Evolutionary conservation across 2,329 filamentous ascomycete genomes (phyloP), one percentile per base, ranked within the genome.

Genomic region (Hysterium pulicare): DNA sequence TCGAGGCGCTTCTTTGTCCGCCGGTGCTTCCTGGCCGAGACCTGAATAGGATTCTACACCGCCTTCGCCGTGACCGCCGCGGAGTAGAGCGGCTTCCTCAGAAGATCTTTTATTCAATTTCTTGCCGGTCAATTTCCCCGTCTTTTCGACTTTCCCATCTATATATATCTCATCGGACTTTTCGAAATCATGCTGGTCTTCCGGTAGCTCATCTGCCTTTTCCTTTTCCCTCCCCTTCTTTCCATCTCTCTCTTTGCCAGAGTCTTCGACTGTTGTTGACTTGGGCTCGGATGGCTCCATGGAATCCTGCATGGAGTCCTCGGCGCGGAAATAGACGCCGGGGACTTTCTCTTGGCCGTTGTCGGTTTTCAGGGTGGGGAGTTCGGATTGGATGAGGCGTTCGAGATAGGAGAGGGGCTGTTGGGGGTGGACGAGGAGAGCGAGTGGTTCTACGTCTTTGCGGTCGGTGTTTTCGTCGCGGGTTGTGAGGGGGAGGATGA

Each of bases 351-450:
- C 81, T 5, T 81, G 78, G 7, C 84, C 79, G 36, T 82, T 67
- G 43, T 78, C 77, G 1, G 71, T 73, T 26, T 77, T 72, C 11
- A 91, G 73, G 0, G 81, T 79, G 0, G 88, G 87, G 0, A 95
- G 74, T 65, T 95, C 90, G 40, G 88, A 86, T 60, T 95, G 90
- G 35, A 96, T 90, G 3, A 96, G 72, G 7, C 88, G 81, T 64
- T 95, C 88, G 32, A 95, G 81, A 63, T 95, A 95, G 7, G 88
- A 95, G 3, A 96, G 76, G 0, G 90, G 90, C 60, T 96, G 90
- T 48, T 94, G 87, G 0, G 90, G 90, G 55, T 95, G 90, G 0
- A 95, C 78, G 2, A 95, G 79, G 0, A 95, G 77, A 1, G 90
- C 90, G 10, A 95, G 74, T 0, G 90, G 89, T 54, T 94, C 87